Conservation (phyloP, 331 rosid genomes). For the Cydonia oblonga region DNA sequence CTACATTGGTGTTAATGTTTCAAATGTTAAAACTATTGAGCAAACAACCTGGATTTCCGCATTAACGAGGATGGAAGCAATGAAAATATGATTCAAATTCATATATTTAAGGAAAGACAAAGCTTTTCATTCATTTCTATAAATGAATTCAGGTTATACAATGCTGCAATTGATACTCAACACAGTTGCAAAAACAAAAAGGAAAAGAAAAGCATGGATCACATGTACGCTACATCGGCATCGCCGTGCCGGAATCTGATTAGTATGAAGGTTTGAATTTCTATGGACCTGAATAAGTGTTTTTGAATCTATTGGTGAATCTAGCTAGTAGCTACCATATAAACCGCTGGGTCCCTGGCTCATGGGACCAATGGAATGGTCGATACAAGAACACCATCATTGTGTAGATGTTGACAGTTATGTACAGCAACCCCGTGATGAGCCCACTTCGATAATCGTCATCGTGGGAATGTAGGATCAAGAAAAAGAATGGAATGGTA, state of each 20-base stretch:
- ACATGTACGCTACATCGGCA: background rate
- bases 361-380: conserved; percentile 79
- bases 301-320: background rate
- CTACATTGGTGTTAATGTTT: background rate
- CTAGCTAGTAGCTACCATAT: conserved; percentile 54
- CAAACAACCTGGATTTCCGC: too few relatives aligned
- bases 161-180: background rate
- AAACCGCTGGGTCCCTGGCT: conserved; percentile 76
- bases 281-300: background rate
- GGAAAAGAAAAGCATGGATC: background rate
- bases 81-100: background rate
- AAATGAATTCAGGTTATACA: background rate
- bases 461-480: conserved; percentile 46
- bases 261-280: background rate
- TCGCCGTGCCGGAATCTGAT: background rate
- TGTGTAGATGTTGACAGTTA: conserved; percentile 49
- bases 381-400: conserved; percentile 64
- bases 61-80: background rate
- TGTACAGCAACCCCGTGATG: conserved; percentile 37
- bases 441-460: conserved; percentile 46
- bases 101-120: background rate
- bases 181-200: background rate
- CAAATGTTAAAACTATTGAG: background rate
- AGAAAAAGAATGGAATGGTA: conserved; percentile 58
- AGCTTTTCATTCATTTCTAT: background rate